Evolutionary conservation across 805 yeast species (phyloP).

Genomic region (Cyberlindnera maclurae): DNA sequence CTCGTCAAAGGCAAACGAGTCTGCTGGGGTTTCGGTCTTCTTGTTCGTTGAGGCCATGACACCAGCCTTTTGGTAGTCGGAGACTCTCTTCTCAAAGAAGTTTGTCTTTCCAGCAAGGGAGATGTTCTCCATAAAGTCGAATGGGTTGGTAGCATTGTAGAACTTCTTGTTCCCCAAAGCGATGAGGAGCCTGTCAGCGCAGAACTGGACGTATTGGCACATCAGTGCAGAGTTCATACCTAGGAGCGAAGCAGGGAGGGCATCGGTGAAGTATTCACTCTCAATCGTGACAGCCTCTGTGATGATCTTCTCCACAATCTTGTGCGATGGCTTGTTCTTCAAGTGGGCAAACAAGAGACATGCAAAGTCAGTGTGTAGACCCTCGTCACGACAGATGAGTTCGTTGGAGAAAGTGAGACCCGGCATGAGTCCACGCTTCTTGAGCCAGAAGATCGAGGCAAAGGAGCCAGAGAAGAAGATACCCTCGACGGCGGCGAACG

Average conservation of each 20-base stretch:
- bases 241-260: conserved; percentile 84
- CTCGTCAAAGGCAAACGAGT: conserved; percentile 81
- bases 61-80: conserved; percentile 99
- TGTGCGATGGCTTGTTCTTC: conserved; percentile 77
- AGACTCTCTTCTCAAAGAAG: conserved; percentile 97
- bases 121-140: conserved; percentile 98
- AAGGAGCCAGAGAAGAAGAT: conserved; percentile 97
- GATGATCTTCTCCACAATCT: conserved; percentile 76
- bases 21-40: conserved; percentile 40
- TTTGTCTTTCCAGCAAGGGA: conserved; percentile 98
- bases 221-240: conserved; percentile 93
- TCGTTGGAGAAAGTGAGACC: conserved; percentile 97
- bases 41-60: conserved; percentile 73
- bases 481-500: conserved; percentile 99
- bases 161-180: conserved; percentile 87
- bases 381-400: conserved; percentile 96
- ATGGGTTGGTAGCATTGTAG: conserved; percentile 87
- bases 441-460: conserved; percentile 97
- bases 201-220: conserved; percentile 98
- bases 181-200: conserved; percentile 90
- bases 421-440: conserved; percentile 98
- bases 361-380: conserved; percentile 97
- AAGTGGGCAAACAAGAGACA: conserved; percentile 91
- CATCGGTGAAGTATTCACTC: conserved; percentile 90
- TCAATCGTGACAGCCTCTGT: conserved; percentile 94